Conservation (phyloP, 2,329 filamentous ascomycete species). For the Colletotrichum musae region DNA sequence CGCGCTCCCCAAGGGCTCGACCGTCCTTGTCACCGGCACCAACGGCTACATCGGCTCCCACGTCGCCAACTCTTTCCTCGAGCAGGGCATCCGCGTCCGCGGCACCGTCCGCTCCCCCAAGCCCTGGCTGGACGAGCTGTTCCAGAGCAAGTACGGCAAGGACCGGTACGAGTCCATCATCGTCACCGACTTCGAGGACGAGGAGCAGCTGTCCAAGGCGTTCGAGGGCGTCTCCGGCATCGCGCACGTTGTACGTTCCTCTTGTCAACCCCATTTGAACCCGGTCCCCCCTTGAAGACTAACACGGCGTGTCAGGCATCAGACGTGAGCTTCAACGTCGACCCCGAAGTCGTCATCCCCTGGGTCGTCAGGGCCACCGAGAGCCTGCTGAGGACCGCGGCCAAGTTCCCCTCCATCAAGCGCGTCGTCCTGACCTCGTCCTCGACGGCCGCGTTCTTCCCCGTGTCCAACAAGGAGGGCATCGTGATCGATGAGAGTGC, state of each 20-base stretch:
- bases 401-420: slow-evolving; percentile 51
- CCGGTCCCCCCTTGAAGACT: too few species aligned
- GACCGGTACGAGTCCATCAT: slow-evolving; percentile 52
- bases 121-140: slow-evolving; percentile 48
- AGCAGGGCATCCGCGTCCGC: slow-evolving; percentile 59
- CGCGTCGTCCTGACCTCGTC: slow-evolving; percentile 59
- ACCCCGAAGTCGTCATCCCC: slow-evolving; percentile 58
- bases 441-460: slow-evolving; percentile 44
- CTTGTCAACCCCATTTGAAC: too few species aligned
- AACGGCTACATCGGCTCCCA: slow-evolving; percentile 60
- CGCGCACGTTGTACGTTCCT: slow-evolving; percentile 28
- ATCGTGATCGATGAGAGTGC: slow-evolving; percentile 42
- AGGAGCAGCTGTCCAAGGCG: slow-evolving; percentile 45
- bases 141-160: slow-evolving; percentile 50
- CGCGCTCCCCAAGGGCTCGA: slow-evolving; percentile 48
- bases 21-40: slow-evolving; percentile 57
- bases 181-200: slow-evolving; percentile 51
- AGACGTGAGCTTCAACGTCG: slow-evolving; percentile 49
- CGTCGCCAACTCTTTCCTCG: slow-evolving; percentile 54
- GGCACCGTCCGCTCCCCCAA: slow-evolving; percentile 58
- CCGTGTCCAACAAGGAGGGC: slow-evolving; percentile 39
- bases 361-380: slow-evolving; percentile 47
- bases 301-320: slow-evolving; percentile 50
- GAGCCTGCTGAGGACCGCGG: slow-evolving; percentile 52
- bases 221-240: slow-evolving; percentile 45